A percentile compares a stretch with the other conserved stretches of the same genome.
These are phyloP conservation scores for Rubia balearica DNA, from an alignment of 305 asterid genomes.

Conservation along the genomic window DNA sequence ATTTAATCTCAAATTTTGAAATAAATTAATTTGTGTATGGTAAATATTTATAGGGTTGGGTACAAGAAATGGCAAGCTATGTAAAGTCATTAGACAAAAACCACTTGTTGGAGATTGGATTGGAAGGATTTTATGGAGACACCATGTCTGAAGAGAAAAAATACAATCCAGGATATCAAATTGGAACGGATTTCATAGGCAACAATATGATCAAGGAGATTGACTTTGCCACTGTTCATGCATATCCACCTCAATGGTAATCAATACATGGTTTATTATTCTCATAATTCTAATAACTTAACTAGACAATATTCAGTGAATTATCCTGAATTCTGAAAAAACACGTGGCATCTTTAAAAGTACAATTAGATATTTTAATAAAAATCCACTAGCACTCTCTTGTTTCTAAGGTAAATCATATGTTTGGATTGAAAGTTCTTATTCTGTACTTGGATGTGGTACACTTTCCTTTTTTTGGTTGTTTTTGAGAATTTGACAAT, in stretches of 20 bases:
- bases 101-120: constrained; percentile 62
- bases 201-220: constrained; percentile 44
- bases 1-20: background rate
- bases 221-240: constrained; percentile 71
- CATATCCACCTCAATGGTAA: constrained; percentile 43
- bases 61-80: constrained; percentile 60
- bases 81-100: constrained; percentile 50
- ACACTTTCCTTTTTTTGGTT: too few relatives aligned
- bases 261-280: too few relatives aligned
- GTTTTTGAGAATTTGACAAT: too few relatives aligned
- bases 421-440: too few relatives aligned
- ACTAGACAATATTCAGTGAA: too few relatives aligned
- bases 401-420: too few relatives aligned
- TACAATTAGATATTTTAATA: too few relatives aligned
- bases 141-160: constrained; percentile 42
- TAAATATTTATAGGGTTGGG: constrained; percentile 30
- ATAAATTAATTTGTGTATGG: background rate
- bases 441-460: too few relatives aligned
- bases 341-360: too few relatives aligned
- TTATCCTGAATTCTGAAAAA: too few relatives aligned
- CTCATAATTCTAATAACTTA: too few relatives aligned
- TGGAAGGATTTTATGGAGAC: constrained; percentile 87
- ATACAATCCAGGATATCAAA: constrained; percentile 63
- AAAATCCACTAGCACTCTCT: too few relatives aligned
- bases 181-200: constrained; percentile 65